Evolutionary conservation across 495 filamentous ascomycete species (phyloP), one percentile per base, ranked within the genome.

Genomic region (Penicillium daleae): DNA sequence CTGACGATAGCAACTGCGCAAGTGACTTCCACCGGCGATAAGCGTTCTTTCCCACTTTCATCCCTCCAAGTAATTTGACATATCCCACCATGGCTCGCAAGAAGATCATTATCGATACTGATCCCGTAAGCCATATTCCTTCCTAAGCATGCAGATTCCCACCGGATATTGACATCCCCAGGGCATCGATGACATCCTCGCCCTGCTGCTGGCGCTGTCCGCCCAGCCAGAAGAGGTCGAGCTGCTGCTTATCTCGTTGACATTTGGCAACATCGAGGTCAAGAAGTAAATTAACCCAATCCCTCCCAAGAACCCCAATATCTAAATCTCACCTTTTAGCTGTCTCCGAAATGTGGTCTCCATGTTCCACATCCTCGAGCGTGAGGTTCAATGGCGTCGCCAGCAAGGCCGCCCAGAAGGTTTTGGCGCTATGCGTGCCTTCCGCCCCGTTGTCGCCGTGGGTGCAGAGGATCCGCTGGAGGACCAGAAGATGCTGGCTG

Each of bases 151-250:
- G 12, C 2, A 10, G n/a, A 21, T 15, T 5, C 12, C 3, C 3
- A 44, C 5, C 24, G 22, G 35, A 6, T 10, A 39, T 17, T 58
- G 7, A 57, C 35, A 4, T n/a, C 40, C 39, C 13, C 31, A 88
- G 92, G 95, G 95, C 51, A 90, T 93, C 67, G 95, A 99, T 76
- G 95, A 99, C 82, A 83, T 96, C 53, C 82, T 97, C 40, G 96
- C 92, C 8, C 75, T 92, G 65, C 80, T 99, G 52, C 85, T 98
- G 9, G 94, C 95, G 7, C 85, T 97, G 56, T 88, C 91, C 17
- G 88, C 92, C 21, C 84, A 82, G n/a, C 82, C 89, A 0, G 89
- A 96, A 64, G 94, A 97, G 63, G 81, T 98, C 19, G 91, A 98
- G 70, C 80, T 98, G 26, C 74, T 90, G n/a, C 79, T 99, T 61